Evolutionary conservation across 2,329 filamentous ascomycete genomes (phyloP), one percentile per base, ranked within the genome.

Genomic region (Colletotrichum cordylinicola): DNA sequence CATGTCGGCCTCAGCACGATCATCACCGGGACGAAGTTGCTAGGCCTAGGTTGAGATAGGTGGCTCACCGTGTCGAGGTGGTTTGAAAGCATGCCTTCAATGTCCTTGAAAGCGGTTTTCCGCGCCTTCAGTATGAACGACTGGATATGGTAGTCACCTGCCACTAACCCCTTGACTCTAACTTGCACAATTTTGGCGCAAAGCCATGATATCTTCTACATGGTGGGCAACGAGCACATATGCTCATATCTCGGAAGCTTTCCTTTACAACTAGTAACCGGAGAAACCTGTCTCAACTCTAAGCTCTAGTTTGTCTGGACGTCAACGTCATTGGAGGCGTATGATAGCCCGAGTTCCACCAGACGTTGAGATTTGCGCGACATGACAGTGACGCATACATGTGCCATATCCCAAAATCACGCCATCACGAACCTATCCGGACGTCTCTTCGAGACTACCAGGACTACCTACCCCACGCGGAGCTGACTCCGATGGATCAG

Each of bases 401-500:
- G 6, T 9, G 10, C 43, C 43, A 48, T 10, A 21, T 48, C n/a
- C 43, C 43, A 48, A 21, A 48, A 48, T 18, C 39, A 43, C 39
- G 39, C 39, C 39, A 48, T 48, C 39, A 12, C 39, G 6, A 48
- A 48, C 39, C 6, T 48, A 21, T 48, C 39, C 39, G n/a, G 10
- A 48, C 39, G 39, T 48, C 3, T 43, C 55, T 16, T 24, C 24
- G 21, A 58, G 21, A 29, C 5, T 29, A 56, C 52, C 52, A n/a
- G 16, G 24, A 27, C 27, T 31, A 60, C 9, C 24, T 60, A 31
- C 24, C 29, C 64, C 31, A 55, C 39, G 24, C 64, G 64, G 64
- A 67, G 64, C 64, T 67, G 13, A 67, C 64, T 67, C 64, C 64
- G 64, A 67, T 31, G 29, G 16, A 0, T 16, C 56, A 29, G 27